Percentiles rank a stretch among this genome's conserved stretches.
These are phyloP conservation scores for Escovopsis sp. DNA, from an alignment of 2,329 filamentous ascomycete species.

Conservation along the genomic window DNA sequence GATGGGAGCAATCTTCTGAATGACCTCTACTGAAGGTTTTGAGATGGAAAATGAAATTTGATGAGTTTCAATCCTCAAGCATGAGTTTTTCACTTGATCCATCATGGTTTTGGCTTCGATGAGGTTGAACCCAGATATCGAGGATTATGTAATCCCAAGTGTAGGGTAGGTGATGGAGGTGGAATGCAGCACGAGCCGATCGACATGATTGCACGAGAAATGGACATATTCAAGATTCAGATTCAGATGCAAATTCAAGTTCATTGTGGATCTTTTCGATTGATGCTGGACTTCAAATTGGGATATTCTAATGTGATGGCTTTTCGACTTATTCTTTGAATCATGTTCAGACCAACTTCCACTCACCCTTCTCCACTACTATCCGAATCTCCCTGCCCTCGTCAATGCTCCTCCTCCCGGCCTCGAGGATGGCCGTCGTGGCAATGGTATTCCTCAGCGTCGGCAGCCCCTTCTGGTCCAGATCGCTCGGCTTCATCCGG, in stretches of 20 bases:
- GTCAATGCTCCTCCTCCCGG: constrained; percentile 71
- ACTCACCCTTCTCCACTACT: constrained; percentile 46
- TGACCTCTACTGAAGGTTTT: background rate
- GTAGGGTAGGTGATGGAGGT: too few species aligned
- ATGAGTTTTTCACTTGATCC: too few species aligned
- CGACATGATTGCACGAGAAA: too few species aligned
- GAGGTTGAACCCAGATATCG: too few species aligned
- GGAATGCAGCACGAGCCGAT: too few species aligned
- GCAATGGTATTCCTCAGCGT: constrained; percentile 82
- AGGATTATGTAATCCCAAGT: too few species aligned
- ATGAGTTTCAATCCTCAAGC: too few species aligned
- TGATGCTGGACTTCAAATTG: background rate
- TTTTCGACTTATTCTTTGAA: too few species aligned
- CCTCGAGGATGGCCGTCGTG: constrained; percentile 83
- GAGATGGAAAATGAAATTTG: background rate
- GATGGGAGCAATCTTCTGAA: too few species aligned
- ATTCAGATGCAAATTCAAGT: too few species aligned
- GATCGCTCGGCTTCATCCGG: constrained; percentile 52
- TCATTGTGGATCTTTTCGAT: background rate
- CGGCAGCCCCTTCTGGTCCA: constrained; percentile 69
- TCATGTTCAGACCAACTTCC: constrained; percentile 42
- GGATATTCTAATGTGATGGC: background rate
- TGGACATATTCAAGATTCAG: too few species aligned
- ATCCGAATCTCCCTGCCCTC: constrained; percentile 69
- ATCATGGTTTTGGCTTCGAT: too few species aligned